A percentile compares a stretch with the other conserved stretches of the same genome.
Conservation (phyloP, 805 yeast genomes). For the Suhomyces faveliae region DNA sequence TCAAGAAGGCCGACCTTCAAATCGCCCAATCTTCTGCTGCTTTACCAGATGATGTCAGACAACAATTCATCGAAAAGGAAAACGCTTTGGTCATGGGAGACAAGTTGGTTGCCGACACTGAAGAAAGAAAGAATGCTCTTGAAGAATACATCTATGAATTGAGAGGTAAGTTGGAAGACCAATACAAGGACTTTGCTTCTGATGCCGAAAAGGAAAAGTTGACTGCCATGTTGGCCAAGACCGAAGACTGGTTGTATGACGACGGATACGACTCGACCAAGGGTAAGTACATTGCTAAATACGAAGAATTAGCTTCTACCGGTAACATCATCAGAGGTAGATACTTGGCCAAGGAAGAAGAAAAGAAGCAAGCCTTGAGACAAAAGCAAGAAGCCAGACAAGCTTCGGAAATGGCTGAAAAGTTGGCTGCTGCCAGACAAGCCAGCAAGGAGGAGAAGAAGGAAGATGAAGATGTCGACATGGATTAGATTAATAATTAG, state of each 20-base stretch:
- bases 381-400: slow-evolving; percentile 85
- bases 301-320: slow-evolving; percentile 91
- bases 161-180: slow-evolving; percentile 94
- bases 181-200: slow-evolving; percentile 82
- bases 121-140: slow-evolving; percentile 95
- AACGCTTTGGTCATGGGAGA: slow-evolving; percentile 82
- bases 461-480: slow-evolving; percentile 36
- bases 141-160: slow-evolving; percentile 98
- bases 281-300: slow-evolving; percentile 96
- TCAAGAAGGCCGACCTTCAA: slow-evolving; percentile 79
- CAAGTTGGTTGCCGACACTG: slow-evolving; percentile 96
- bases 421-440: slow-evolving; percentile 75
- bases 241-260: slow-evolving; percentile 98
- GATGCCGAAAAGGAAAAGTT: slow-evolving; percentile 86
- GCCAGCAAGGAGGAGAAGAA: slow-evolving; percentile 33
- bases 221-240: slow-evolving; percentile 66
- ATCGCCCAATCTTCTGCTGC: slow-evolving; percentile 63
- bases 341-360: slow-evolving; percentile 91
- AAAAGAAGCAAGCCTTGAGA: slow-evolving; percentile 84
- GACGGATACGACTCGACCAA: slow-evolving; percentile 96
- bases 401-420: slow-evolving; percentile 79
- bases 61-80: slow-evolving; percentile 76
- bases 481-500: slow-evolving; percentile 22
- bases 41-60: slow-evolving; percentile 54
- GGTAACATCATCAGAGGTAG: slow-evolving; percentile 97